Evolutionary conservation across 352 stramenopile genomes (phyloP), one percentile per base, ranked within the genome.

Genomic region (Phytophthora colocasiae): DNA sequence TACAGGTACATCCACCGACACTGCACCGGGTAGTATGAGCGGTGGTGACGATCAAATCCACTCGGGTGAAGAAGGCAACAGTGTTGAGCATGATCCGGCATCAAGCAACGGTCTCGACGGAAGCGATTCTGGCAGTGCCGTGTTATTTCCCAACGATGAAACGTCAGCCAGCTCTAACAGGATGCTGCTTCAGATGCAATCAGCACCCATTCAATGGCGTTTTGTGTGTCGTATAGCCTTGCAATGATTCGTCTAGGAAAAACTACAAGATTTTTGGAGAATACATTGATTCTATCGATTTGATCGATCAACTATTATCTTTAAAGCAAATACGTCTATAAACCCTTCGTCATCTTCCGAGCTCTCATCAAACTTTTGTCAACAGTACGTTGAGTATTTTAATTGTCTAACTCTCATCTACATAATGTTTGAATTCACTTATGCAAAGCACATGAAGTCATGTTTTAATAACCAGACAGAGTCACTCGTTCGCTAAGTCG

Each of bases 41-140:
- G 14, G 44, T 5, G 6, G n/a, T 4, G 31, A n/a, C 41, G 32
- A 8, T 31, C 14, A n/a, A 51, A 2, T 2, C 9, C 26, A 51
- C 34, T 59, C 52, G 4, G n/a, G 19, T n/a, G 40, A 27, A 2
- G 40, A 61, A 36, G 27, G 45, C 24, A 36, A 47, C 43, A 54
- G 14, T 43, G 36, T 54, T 36, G 29, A 62, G 5, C 32, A 54
- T 22, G 43, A 58, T 17, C 15, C 31, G 27, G 22, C 31, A 34
- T 53, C 31, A 15, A 38, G 24, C 43, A 51, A 46, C 7, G 7
- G 32, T 24, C 32, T 32, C 38, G 43, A 29, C 17, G 15, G 19
- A 3, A 51, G 31, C 14, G 29, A 31, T 3, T 45, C 53, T 54
- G 43, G 14, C 32, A 62, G 17, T 10, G 29, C 1, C 22, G 22